These are phyloP conservation scores for Colletotrichum higginsianum DNA, from an alignment of 2,329 filamentous ascomycete species.

Conservation along the genomic window DNA sequence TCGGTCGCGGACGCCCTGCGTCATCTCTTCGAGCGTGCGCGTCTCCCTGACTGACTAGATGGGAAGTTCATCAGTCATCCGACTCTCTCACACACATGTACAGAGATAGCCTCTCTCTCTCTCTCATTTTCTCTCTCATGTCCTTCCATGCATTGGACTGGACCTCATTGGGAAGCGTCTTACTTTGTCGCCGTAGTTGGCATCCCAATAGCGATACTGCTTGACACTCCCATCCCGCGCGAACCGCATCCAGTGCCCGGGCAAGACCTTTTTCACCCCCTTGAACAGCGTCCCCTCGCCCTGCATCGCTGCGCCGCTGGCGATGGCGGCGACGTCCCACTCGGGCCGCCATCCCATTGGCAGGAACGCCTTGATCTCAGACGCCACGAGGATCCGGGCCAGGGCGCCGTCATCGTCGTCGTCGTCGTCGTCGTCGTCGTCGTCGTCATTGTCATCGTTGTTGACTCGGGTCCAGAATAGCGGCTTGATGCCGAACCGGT, in stretches of 20 bases:
- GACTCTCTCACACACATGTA: background rate
- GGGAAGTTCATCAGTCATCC: background rate
- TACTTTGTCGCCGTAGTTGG: conserved; percentile 66
- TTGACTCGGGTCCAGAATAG: conserved; percentile 60
- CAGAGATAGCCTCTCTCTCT: no score
- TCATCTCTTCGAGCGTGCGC: conserved; percentile 64
- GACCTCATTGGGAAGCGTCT: background rate
- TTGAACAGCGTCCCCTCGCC: conserved; percentile 67
- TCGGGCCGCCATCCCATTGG: conserved; percentile 64
- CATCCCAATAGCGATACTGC: conserved; percentile 64
- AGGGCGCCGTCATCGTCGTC: background rate
- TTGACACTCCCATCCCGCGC: conserved; percentile 54
- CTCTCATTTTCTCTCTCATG: conserved; percentile 35
- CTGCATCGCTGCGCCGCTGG: conserved; percentile 58
- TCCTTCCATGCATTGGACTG: background rate
- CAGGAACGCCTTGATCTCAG: conserved; percentile 69
- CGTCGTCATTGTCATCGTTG: background rate
- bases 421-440: background rate
- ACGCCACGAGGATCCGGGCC: conserved; percentile 60
- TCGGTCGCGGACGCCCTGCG: conserved; percentile 63
- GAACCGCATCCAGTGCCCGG: conserved; percentile 60
- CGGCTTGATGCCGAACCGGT: conserved; percentile 70
- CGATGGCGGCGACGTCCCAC: conserved; percentile 65
- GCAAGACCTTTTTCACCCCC: conserved; percentile 59
- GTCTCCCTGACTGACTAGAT: conserved; percentile 50